Percentiles rank a stretch among this genome's conserved stretches.
Conservation (phyloP, 495 filamentous ascomycete species). For the Aspergillus affinis region DNA sequence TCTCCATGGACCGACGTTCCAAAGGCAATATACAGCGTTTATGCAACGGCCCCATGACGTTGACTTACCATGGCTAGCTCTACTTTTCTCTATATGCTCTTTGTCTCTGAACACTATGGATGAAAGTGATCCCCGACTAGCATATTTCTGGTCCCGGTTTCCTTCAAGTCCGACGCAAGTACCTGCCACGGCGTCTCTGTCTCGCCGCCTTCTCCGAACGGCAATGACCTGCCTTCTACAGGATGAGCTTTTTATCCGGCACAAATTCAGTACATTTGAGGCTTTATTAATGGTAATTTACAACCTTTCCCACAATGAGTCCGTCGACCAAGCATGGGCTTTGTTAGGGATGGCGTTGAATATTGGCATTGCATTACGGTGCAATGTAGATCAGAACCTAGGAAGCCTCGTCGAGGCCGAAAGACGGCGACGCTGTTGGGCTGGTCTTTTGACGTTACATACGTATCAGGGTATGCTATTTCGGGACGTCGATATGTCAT, state of each 20-base stretch:
- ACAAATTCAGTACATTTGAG: conserved; percentile 21
- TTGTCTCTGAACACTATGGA: conserved; percentile 17
- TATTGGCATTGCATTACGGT: conserved; percentile 22
- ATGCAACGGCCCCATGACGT: conserved; percentile 7
- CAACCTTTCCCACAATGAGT: conserved; percentile 16
- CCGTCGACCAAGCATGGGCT: conserved; percentile 20
- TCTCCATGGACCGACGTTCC: conserved; percentile 27
- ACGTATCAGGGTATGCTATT: conserved; percentile 24
- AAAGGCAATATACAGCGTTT: conserved; percentile 20
- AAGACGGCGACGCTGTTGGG: conserved; percentile 26
- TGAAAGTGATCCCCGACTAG: conserved; percentile 12
- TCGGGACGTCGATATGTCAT: conserved; percentile 23
- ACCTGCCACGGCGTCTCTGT: neutral
- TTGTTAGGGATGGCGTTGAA: conserved; percentile 23
- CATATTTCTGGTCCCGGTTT: conserved; percentile 6
- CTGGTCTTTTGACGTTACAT: conserved; percentile 19
- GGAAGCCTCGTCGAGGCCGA: conserved; percentile 12
- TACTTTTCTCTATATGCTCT: conserved; percentile 20
- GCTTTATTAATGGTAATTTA: conserved; percentile 23
- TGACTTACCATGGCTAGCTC: conserved; percentile 20
- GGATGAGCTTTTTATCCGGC: conserved; percentile 14
- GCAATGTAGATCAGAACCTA: conserved; percentile 8
- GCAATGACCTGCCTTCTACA: conserved; percentile 16
- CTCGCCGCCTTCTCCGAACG: conserved; percentile 1
- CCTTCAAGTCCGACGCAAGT: neutral